These are phyloP conservation scores for Amanita rimosa DNA, from an alignment of 768 basidiomycete species.

Conservation along the genomic window DNA sequence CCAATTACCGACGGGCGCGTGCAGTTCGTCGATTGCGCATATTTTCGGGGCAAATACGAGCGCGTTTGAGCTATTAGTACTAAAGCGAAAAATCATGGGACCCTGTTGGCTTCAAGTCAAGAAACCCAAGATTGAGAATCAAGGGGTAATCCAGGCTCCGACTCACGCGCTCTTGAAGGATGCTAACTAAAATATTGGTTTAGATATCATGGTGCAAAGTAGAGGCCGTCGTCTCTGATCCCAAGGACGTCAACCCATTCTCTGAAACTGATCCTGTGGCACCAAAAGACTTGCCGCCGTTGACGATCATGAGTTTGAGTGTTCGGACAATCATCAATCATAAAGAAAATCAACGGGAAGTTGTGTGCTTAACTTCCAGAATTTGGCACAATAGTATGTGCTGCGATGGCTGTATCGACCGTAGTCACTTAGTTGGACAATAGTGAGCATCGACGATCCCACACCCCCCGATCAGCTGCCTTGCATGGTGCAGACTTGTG, in stretches of 20 bases:
- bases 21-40: constrained; percentile 74
- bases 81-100: constrained; percentile 98
- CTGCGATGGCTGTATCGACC: background rate
- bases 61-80: constrained; percentile 85
- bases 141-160: constrained; percentile 47
- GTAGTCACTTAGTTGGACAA: background rate
- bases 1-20: constrained; percentile 57
- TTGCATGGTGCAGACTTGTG: constrained; percentile 77
- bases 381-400: constrained; percentile 62
- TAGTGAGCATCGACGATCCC: constrained; percentile 84
- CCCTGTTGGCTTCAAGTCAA: constrained; percentile 93
- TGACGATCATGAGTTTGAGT: constrained; percentile 86
- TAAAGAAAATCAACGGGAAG: constrained; percentile 85
- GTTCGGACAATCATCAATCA: constrained; percentile 90
- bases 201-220: constrained; percentile 97
- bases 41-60: constrained; percentile 89
- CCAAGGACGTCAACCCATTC: constrained; percentile 84
- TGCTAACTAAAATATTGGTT: constrained; percentile 2
- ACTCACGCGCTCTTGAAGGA: too few relatives aligned
- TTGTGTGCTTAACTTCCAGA: constrained; percentile 76
- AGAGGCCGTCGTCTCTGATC: constrained; percentile 73
- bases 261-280: constrained; percentile 56
- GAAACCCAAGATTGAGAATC: constrained; percentile 60
- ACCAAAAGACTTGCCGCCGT: constrained; percentile 73
- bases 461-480: constrained; percentile 82